Conservation (phyloP, 169 alveolate species). For the Babesia bovis region DNA sequence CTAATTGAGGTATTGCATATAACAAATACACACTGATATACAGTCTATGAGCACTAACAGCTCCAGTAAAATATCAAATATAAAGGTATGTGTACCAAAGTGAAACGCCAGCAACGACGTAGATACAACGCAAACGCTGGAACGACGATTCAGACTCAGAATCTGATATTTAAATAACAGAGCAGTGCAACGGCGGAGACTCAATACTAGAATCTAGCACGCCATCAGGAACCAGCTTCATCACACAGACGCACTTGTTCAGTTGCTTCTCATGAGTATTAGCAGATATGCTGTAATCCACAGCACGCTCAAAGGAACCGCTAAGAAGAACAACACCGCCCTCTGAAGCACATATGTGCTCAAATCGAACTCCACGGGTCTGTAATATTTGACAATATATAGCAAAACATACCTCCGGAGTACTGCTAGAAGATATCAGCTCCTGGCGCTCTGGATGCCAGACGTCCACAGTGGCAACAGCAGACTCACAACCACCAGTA, state of each 20-base stretch:
- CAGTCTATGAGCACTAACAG: constrained; percentile 2
- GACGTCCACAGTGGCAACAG: constrained; percentile 22
- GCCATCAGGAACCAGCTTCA: constrained; percentile 21
- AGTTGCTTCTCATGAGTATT: neutral
- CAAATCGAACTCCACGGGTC: constrained; percentile 29
- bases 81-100: neutral
- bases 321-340: constrained; percentile 26
- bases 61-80: constrained; percentile 1
- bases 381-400: neutral
- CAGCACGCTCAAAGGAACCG: constrained; percentile 32
- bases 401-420: constrained; percentile 33
- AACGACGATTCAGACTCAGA: constrained; percentile 39
- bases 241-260: constrained; percentile 40
- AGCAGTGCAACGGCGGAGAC: neutral
- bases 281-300: neutral
- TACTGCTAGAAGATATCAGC: constrained; percentile 25
- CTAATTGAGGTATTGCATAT: constrained; percentile 54
- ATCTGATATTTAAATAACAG: constrained; percentile 15
- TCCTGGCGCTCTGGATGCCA: constrained; percentile 22
- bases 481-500: constrained; percentile 26
- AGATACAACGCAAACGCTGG: constrained; percentile 41
- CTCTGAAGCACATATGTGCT: constrained; percentile 26
- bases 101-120: neutral
- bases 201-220: neutral
- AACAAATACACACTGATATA: neutral